A percentile compares a stretch with the other conserved stretches of the same genome.
phyloP scores from a whole-genome alignment of 2,329 filamentous ascomycete species.

The Plenodomus biglobosus region DNA sequence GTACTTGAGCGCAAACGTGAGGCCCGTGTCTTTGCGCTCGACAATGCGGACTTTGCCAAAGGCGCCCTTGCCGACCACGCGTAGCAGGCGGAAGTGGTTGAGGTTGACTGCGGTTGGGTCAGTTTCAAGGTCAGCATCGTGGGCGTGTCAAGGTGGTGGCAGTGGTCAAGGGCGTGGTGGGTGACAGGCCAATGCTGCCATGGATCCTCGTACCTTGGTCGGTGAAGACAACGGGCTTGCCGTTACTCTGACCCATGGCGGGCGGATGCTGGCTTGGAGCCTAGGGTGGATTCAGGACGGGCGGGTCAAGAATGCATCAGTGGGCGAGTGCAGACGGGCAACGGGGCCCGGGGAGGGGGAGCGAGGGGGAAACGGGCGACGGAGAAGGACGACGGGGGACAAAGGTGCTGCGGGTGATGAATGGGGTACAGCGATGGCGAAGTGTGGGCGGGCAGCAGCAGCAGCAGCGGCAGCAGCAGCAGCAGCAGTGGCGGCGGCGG shows the following conservation, averaged over 20 bases:
- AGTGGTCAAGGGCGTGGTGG: not conserved
- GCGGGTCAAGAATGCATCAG: slow-evolving; percentile 31
- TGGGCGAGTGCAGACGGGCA: slow-evolving; percentile 3
- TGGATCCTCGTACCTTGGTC: slow-evolving; percentile 74
- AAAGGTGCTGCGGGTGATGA: slow-evolving; percentile 6
- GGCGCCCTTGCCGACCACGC: slow-evolving; percentile 94
- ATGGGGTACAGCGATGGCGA: slow-evolving; percentile 1
- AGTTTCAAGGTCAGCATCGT: slow-evolving; percentile 7
- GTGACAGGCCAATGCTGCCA: not conserved
- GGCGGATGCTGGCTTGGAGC: slow-evolving; percentile 29
- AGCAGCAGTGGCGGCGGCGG: slow-evolving; percentile 4
- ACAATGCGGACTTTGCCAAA: slow-evolving; percentile 99
- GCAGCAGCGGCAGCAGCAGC: too few species aligned
- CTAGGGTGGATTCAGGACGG: slow-evolving; percentile 12
- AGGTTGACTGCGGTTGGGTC: slow-evolving; percentile 71
- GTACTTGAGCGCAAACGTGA: slow-evolving; percentile 97
- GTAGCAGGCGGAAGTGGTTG: slow-evolving; percentile 92
- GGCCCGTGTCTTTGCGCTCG: slow-evolving; percentile 89
- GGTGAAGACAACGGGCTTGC: slow-evolving; percentile 87
- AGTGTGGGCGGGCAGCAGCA: slow-evolving; percentile 4
- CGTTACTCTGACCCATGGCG: slow-evolving; percentile 89
- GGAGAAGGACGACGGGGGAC: slow-evolving; percentile 2
- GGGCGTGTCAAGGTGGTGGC: not conserved
- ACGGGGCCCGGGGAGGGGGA: slow-evolving; percentile 12
- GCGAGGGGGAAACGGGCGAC: too few species aligned